Conservation (phyloP, 352 stramenopile genomes). For the Phytopythium delawarense region DNA sequence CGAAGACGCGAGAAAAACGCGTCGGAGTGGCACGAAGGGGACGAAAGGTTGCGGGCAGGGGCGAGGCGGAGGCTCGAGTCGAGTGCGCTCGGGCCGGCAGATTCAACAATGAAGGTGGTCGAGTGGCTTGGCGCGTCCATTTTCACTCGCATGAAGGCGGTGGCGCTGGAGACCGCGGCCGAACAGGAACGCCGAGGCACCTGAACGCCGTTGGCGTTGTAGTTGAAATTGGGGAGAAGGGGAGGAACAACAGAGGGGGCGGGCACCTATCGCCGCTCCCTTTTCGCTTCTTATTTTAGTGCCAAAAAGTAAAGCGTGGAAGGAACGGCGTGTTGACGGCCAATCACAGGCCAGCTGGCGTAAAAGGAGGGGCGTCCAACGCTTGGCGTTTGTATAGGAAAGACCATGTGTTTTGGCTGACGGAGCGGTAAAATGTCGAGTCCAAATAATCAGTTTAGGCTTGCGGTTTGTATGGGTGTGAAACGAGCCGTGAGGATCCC, state of each 20-base stretch:
- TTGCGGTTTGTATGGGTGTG: not conserved
- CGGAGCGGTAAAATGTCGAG: not conserved
- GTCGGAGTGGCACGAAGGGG: not conserved
- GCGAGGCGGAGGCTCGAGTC: conserved; percentile 1
- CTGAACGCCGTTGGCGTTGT: conserved; percentile 2
- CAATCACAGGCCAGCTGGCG: not conserved
- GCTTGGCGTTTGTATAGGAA: not conserved
- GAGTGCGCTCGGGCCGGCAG: conserved; percentile 18
- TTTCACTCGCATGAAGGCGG: not conserved
- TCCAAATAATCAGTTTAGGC: not conserved
- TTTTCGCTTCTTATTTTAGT: conserved; percentile 7
- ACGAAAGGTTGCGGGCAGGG: conserved; percentile 1
- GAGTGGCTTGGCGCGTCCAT: not conserved
- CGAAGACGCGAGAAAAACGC: conserved; percentile 8
- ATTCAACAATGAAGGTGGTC: conserved; percentile 47
- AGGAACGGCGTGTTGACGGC: not conserved
- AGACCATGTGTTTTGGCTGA: not conserved
- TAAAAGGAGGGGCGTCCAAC: not conserved
- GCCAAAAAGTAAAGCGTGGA: not conserved
- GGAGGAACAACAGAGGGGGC: conserved; percentile 4
- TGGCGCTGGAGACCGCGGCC: too few relatives aligned
- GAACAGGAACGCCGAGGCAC: not conserved
- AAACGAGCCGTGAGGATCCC: too few relatives aligned
- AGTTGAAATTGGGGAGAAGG: conserved; percentile 7
- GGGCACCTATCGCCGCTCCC: not conserved